A percentile compares a stretch with the other conserved stretches of the same genome.
These are phyloP conservation scores for Sanghuangporus sanghuang DNA, from an alignment of 1,284 basidiomycete species.

Conservation along the genomic window DNA sequence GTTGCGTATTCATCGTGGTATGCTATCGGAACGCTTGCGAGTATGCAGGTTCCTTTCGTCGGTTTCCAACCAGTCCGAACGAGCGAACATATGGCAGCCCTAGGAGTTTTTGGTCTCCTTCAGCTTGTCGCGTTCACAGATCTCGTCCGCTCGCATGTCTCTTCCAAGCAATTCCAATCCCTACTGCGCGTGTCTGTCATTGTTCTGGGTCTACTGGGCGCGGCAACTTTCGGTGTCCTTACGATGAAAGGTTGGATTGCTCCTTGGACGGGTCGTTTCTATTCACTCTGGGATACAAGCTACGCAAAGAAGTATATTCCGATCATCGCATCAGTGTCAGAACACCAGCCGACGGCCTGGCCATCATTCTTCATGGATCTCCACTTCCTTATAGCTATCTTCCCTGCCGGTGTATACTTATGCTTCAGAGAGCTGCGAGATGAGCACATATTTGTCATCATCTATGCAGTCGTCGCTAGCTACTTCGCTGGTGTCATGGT, in stretches of 20 bases:
- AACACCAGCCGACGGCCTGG: slow-evolving; percentile 99
- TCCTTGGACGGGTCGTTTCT: slow-evolving; percentile 99
- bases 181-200: slow-evolving; percentile 72
- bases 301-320: slow-evolving; percentile 99
- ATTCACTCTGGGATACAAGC: slow-evolving; percentile 98
- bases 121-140: slow-evolving; percentile 96
- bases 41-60: slow-evolving; percentile 99
- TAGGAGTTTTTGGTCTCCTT: slow-evolving; percentile 94
- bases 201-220: slow-evolving; percentile 68
- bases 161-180: slow-evolving; percentile 89
- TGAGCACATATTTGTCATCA: slow-evolving; percentile 98
- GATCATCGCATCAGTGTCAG: slow-evolving; percentile 99
- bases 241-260: slow-evolving; percentile 97
- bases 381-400: slow-evolving; percentile 95
- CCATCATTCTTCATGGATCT: slow-evolving; percentile 99
- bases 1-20: slow-evolving; percentile 98
- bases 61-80: slow-evolving; percentile 98
- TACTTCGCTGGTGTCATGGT: slow-evolving; percentile 99
- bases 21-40: slow-evolving; percentile 92
- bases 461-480: slow-evolving; percentile 92
- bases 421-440: slow-evolving; percentile 94
- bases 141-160: slow-evolving; percentile 84
- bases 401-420: slow-evolving; percentile 93
- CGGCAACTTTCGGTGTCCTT: slow-evolving; percentile 67
- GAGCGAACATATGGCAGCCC: slow-evolving; percentile 97